Evolutionary conservation across 768 basidiomycete species (phyloP).

Genomic region (Amanita phalloides): DNA sequence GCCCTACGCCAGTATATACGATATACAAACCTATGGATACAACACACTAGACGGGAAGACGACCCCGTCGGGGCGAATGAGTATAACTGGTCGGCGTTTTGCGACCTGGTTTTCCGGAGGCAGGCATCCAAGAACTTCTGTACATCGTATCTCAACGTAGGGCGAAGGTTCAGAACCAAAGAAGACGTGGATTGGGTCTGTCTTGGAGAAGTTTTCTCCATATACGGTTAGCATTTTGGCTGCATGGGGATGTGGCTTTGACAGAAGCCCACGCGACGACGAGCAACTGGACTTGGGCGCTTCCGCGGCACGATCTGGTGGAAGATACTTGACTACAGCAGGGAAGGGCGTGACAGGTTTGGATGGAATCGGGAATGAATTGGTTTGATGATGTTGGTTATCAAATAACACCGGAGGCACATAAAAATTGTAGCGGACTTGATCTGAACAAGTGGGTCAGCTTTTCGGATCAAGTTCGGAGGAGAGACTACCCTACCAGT

Average conservation of each 20-base stretch:
- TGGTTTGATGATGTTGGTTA: slow-evolving; percentile 58
- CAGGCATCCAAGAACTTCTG: slow-evolving; percentile 73
- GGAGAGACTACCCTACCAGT: slow-evolving; percentile 46
- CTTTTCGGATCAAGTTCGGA: slow-evolving; percentile 6
- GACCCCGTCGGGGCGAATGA: slow-evolving; percentile 77
- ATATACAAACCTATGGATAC: slow-evolving; percentile 50
- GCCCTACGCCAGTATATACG: background rate
- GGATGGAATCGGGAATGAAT: slow-evolving; percentile 69
- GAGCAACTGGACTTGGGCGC: slow-evolving; percentile 65
- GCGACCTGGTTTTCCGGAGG: slow-evolving; percentile 58
- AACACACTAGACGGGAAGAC: slow-evolving; percentile 76
- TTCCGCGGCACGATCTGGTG: slow-evolving; percentile 80
- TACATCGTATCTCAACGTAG: slow-evolving; percentile 82
- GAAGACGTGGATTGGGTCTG: slow-evolving; percentile 73
- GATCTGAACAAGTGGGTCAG: slow-evolving; percentile 37
- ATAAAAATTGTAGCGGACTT: slow-evolving; percentile 90
- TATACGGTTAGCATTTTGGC: slow-evolving; percentile 79
- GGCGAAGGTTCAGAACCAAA: slow-evolving; percentile 82
- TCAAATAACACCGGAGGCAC: slow-evolving; percentile 80
- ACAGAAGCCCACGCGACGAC: slow-evolving; percentile 53
- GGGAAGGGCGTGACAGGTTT: slow-evolving; percentile 84
- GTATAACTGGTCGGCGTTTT: slow-evolving; percentile 71
- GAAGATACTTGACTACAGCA: slow-evolving; percentile 82
- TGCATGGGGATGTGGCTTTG: slow-evolving; percentile 70
- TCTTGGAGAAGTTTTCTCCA: slow-evolving; percentile 82